Evolutionary conservation across 2,329 filamentous ascomycete species (phyloP).

Genomic region (Stylonectria norvegica): DNA sequence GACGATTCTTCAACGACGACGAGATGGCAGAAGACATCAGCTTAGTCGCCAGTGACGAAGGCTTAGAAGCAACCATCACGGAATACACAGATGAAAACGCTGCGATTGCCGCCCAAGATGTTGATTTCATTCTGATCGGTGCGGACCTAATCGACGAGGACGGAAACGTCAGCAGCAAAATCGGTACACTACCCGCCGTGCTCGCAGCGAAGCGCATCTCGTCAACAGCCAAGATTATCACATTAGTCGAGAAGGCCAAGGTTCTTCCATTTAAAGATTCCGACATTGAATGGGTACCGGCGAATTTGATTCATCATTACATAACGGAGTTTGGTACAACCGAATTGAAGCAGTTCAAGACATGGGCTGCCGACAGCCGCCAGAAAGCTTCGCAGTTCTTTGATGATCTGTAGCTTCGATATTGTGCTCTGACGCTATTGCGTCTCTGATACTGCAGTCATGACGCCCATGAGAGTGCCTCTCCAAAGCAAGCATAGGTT

Average conservation of each 20-base stretch:
- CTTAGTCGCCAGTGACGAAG: conserved; percentile 31
- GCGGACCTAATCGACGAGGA: conserved; percentile 58
- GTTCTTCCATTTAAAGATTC: conserved; percentile 46
- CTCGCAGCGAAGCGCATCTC: conserved; percentile 51
- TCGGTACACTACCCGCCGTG: conserved; percentile 57
- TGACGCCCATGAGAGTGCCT: too few relatives aligned
- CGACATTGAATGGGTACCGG: conserved; percentile 61
- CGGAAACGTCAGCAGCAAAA: conserved; percentile 65
- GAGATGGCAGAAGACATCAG: conserved; percentile 51
- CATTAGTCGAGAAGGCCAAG: conserved; percentile 60
- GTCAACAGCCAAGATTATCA: conserved; percentile 46
- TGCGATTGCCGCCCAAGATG: conserved; percentile 47
- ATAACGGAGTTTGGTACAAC: conserved; percentile 52
- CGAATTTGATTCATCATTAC: conserved; percentile 49
- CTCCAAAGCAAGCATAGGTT: too few relatives aligned
- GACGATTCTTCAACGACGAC: conserved; percentile 64
- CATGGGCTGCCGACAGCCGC: conserved; percentile 36
- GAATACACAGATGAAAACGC: conserved; percentile 60
- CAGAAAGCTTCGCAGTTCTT: conserved; percentile 42
- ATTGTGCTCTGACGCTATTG: too few relatives aligned
- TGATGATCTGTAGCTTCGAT: conserved; percentile 31
- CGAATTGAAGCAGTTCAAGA: conserved; percentile 36
- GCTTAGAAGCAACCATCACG: conserved; percentile 34
- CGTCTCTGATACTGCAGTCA: too few relatives aligned
- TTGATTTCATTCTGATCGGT: conserved; percentile 59